Conservation (phyloP, 208 protist genomes). For the Trypanosoma cruzi region DNA sequence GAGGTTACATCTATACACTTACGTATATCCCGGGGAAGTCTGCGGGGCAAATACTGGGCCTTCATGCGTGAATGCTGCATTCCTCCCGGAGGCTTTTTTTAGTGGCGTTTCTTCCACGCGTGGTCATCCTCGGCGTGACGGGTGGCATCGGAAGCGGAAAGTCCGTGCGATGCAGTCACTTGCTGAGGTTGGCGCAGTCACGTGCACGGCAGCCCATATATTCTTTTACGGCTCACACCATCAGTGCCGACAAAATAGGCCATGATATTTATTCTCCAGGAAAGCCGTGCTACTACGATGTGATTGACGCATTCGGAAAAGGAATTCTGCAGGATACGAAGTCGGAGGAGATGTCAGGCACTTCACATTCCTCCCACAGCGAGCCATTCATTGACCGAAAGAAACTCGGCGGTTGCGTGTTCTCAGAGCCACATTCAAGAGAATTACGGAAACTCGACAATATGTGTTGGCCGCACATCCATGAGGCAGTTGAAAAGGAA, state of each 20-base stretch:
- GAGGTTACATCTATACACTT: neutral
- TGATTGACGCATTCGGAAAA: constrained; percentile 60
- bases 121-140: constrained; percentile 61
- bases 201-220: constrained; percentile 4
- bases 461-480: constrained; percentile 81
- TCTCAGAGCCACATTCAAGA: constrained; percentile 33
- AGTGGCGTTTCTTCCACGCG: constrained; percentile 3
- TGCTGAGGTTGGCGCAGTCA: constrained; percentile 37
- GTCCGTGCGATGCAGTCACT: constrained; percentile 59
- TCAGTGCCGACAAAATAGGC: constrained; percentile 71
- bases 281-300: constrained; percentile 61
- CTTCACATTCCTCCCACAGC: neutral
- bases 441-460: constrained; percentile 53
- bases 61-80: neutral
- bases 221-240: constrained; percentile 35
- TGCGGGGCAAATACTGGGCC: neutral
- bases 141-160: constrained; percentile 87
- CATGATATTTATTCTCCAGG: constrained; percentile 75
- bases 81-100: constrained; percentile 2
- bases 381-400: constrained; percentile 51
- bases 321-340: constrained; percentile 32
- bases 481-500: constrained; percentile 39
- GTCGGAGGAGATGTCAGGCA: neutral
- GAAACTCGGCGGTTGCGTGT: constrained; percentile 55
- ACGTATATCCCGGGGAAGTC: neutral